Percentiles rank a stretch among this genome's conserved stretches.
These are phyloP conservation scores for Xylaria curta DNA, from an alignment of 495 filamentous ascomycete genomes.

Conservation along the genomic window DNA sequence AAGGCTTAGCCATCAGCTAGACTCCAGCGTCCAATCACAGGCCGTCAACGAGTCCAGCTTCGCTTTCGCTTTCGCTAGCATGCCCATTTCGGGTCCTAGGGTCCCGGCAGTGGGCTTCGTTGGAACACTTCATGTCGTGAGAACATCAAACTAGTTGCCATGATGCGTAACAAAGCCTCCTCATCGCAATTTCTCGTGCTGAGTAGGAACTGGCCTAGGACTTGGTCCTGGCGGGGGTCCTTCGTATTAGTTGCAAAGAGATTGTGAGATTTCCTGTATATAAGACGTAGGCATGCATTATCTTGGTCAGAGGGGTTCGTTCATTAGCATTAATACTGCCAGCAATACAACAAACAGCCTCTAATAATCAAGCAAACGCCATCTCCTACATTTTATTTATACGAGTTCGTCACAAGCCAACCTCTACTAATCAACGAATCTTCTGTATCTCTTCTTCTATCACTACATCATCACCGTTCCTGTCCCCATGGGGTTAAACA, in stretches of 20 bases:
- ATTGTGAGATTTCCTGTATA: background rate
- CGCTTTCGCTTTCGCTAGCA: constrained; percentile 16
- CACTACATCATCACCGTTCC: background rate
- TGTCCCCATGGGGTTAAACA: constrained; percentile 34
- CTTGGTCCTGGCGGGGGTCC: background rate
- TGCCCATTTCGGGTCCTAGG: constrained; percentile 10
- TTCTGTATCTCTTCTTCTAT: background rate
- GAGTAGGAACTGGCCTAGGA: background rate
- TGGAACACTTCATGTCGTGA: background rate
- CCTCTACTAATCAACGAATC: background rate
- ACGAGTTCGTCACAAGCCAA: background rate
- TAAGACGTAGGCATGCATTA: constrained; percentile 10
- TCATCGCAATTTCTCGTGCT: background rate
- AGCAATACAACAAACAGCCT: background rate
- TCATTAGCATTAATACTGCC: background rate
- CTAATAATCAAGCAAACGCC: background rate
- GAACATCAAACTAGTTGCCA: background rate
- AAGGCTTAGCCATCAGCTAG: constrained; percentile 16
- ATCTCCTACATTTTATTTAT: constrained; percentile 2
- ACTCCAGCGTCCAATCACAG: constrained; percentile 15
- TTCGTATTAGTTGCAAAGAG: background rate
- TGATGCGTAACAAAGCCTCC: constrained; percentile 5
- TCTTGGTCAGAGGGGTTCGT: background rate
- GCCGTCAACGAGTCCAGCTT: background rate
- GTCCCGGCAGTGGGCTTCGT: background rate